Evolutionary conservation across 345 rosid genomes (phyloP), one percentile per base, ranked within the genome.

Genomic region (Syzygium oleosum): DNA sequence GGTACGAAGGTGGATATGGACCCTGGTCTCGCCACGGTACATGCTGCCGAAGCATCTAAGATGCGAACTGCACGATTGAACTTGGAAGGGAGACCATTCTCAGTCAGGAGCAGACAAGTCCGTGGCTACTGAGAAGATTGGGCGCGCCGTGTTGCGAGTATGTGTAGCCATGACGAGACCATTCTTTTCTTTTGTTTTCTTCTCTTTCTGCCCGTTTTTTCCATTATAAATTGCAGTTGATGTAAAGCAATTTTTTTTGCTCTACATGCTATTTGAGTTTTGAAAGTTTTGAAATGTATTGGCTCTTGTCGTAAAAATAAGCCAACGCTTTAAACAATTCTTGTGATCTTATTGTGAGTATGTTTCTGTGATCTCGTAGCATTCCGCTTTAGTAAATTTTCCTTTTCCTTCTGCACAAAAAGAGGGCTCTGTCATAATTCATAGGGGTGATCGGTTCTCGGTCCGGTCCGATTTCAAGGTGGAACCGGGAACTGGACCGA

Each of bases 61-160:
- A 2, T 31, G 46, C 79, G 13, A 4, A 68, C 34, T 68, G 25
- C 12, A 5, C 73, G n/a, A 14, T 16, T 61, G 73, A 61, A 61
- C 91, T 89, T 87, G 59, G 88, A 59, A 56, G 92, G 92, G 92
- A 90, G 89, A 79, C 93, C 92, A 25, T 22, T 92, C 88, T 97
- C 97, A 46, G 92, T 89, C 53, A 91, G 97, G 92, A 94, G 93
- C 59, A 92, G 94, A 90, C 90, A 88, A 84, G 94, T 93, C 77
- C 94, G 93, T 51, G 95, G 99, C 11, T 94, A 94, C 91, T 94
- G 87, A 94, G 85, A 92, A 90, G 90, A 88, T 14, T 22, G 14
- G 34, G 68, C 16, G 5, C 85, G 46, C 3, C 43, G 6, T 29
- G 61, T 52, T 17, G 85, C 41, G 31, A 51, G 58, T 23, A 2